Percentiles rank a stretch among this genome's conserved stretches.
phyloP scores from a whole-genome alignment of 306 rosid species.

The Gynostemma pentaphyllum region DNA sequence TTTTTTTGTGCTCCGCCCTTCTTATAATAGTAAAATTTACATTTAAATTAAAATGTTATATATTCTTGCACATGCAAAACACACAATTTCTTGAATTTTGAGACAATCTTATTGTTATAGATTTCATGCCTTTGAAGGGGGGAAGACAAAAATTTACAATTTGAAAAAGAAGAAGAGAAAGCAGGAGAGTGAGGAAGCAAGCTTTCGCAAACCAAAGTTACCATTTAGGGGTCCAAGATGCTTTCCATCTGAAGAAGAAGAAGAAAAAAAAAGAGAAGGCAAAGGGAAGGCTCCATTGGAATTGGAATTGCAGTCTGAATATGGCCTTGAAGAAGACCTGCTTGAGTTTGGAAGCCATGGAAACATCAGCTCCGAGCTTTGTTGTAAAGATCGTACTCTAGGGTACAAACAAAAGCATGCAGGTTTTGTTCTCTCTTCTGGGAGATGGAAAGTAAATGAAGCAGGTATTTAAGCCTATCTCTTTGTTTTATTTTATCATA shows the following conservation, averaged over 20 bases:
- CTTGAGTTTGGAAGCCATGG: constrained; percentile 22
- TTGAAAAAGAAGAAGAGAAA: constrained; percentile 68
- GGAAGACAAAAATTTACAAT: constrained; percentile 11
- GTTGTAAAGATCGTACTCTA: constrained; percentile 25
- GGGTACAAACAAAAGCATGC: too few relatives aligned
- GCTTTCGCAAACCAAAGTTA: constrained; percentile 47
- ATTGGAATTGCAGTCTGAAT: neutral
- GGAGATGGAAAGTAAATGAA: constrained; percentile 44
- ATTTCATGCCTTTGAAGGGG: constrained; percentile 16
- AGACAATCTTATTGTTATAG: constrained; percentile 14
- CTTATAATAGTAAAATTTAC: too few relatives aligned
- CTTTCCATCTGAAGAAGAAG: constrained; percentile 17
- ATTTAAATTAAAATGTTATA: too few relatives aligned
- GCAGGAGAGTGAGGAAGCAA: constrained; percentile 38
- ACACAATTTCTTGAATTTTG: too few relatives aligned
- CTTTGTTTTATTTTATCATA: too few relatives aligned
- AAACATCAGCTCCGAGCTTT: constrained; percentile 17
- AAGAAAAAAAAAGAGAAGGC: constrained; percentile 21
- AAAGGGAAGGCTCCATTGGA: neutral
- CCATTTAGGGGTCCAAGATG: constrained; percentile 29
- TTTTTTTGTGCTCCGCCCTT: too few relatives aligned
- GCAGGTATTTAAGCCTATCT: constrained; percentile 50
- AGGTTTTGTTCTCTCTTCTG: constrained; percentile 49
- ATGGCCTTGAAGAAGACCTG: constrained; percentile 30
- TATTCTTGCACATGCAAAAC: too few relatives aligned